These are phyloP conservation scores for Syncephalastrum monosporum DNA, from an alignment of 371 early-diverging fungal species.

Conservation along the genomic window DNA sequence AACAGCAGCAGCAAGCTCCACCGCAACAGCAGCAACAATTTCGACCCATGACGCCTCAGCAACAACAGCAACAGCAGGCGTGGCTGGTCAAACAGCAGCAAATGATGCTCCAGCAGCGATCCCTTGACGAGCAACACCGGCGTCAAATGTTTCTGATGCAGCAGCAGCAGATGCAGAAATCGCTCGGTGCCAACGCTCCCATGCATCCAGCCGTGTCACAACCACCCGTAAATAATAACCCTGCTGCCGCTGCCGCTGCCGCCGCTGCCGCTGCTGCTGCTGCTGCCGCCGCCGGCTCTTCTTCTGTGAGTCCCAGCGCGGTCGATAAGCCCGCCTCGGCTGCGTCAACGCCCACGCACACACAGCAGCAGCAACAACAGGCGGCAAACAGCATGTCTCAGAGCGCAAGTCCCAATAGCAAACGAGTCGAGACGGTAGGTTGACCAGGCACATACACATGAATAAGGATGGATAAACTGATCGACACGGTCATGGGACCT, in stretches of 20 bases:
- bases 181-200: neutral
- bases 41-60: constrained; percentile 2
- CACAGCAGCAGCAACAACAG: constrained; percentile 17
- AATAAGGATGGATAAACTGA: neutral
- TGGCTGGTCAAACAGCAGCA: constrained; percentile 33
- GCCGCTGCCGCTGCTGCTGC: constrained; percentile 13
- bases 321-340: neutral
- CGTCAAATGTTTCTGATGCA: constrained; percentile 14
- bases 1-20: neutral
- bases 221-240: neutral
- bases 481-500: no score
- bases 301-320: neutral
- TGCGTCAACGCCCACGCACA: constrained; percentile 12
- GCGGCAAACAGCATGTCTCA: constrained; percentile 19
- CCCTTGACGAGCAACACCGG: constrained; percentile 14
- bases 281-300: constrained; percentile 21
- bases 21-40: constrained; percentile 2
- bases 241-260: constrained; percentile 10
- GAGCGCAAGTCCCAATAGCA: constrained; percentile 22
- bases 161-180: constrained; percentile 15
- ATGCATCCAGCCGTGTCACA: neutral
- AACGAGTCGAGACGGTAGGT: constrained; percentile 36
- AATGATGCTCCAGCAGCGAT: constrained; percentile 7
- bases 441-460: neutral
- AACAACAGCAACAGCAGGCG: constrained; percentile 2